These are phyloP conservation scores for Populus hybrid DNA, from an alignment of 441 rosid genomes.

Conservation along the genomic window DNA sequence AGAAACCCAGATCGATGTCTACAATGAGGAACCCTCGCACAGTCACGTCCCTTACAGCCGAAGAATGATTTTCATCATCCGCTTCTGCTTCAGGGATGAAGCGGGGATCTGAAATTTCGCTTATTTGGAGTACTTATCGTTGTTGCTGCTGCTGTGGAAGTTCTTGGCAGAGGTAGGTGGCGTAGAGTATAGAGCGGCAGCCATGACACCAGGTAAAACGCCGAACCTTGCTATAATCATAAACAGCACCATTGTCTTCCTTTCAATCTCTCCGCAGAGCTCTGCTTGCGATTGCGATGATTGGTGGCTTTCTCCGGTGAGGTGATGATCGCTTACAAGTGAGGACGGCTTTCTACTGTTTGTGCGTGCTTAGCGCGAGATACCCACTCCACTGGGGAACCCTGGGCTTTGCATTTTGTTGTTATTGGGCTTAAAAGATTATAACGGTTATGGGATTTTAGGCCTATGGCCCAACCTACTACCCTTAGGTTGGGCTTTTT, in stretches of 20 bases:
- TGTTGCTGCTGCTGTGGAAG: conserved; percentile 21
- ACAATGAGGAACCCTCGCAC: too few species aligned
- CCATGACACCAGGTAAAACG: conserved; percentile 50
- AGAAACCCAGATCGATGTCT: too few species aligned
- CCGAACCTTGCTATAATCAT: conserved; percentile 39
- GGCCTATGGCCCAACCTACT: neutral
- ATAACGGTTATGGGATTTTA: too few species aligned
- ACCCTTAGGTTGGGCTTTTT: neutral
- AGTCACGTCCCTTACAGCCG: too few species aligned
- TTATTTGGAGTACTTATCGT: conserved; percentile 25
- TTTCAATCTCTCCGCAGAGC: conserved; percentile 29
- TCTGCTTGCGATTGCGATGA: neutral
- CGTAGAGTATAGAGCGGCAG: conserved; percentile 47
- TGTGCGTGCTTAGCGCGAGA: neutral
- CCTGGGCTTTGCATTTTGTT: neutral
- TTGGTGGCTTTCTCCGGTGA: neutral
- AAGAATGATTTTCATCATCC: too few species aligned
- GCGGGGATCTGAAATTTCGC: too few species aligned
- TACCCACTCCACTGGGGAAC: neutral
- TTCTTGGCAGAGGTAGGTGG: conserved; percentile 36
- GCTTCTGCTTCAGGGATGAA: too few species aligned
- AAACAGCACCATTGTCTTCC: conserved; percentile 51
- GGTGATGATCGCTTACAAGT: neutral
- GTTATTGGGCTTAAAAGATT: neutral
- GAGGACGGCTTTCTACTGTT: neutral